phyloP scores from a whole-genome alignment of 495 filamentous ascomycete genomes.

The Rusavskia elegans region DNA sequence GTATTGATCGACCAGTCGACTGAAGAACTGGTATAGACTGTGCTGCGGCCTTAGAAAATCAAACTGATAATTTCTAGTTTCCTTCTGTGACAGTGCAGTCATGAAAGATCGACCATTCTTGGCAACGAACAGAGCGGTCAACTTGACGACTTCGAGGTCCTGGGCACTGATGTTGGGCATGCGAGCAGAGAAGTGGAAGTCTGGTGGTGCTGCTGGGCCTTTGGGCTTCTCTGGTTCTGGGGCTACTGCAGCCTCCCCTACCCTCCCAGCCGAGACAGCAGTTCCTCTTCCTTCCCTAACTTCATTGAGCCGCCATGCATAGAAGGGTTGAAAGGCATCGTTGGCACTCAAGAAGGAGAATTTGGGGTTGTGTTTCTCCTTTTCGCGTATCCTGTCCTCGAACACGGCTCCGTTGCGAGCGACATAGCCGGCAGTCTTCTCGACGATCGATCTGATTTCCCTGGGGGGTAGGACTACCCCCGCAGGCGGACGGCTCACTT shows the following conservation, averaged over 20 bases:
- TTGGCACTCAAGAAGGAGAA: conserved; percentile 72
- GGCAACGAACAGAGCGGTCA: conserved; percentile 82
- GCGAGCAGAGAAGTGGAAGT: conserved; percentile 86
- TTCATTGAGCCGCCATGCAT: conserved; percentile 76
- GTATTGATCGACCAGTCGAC: conserved; percentile 83
- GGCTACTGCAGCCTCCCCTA: conserved; percentile 39
- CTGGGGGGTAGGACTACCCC: conserved; percentile 75
- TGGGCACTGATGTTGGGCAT: conserved; percentile 96
- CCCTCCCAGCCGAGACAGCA: conserved; percentile 59
- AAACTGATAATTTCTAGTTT: conserved; percentile 87
- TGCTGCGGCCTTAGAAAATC: conserved; percentile 94
- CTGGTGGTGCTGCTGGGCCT: conserved; percentile 74
- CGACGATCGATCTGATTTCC: conserved; percentile 68
- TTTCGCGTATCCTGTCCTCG: conserved; percentile 78
- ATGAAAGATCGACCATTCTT: conserved; percentile 82
- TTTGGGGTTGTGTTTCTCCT: conserved; percentile 72
- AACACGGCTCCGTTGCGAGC: conserved; percentile 69
- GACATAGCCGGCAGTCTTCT: conserved; percentile 94
- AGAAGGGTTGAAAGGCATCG: conserved; percentile 80
- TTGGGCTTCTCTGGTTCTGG: conserved; percentile 50
- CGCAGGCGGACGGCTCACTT: conserved; percentile 56
- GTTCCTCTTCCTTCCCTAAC: conserved; percentile 73
- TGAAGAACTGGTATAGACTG: conserved; percentile 89
- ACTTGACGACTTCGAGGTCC: conserved; percentile 81
- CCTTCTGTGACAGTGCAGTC: conserved; percentile 72